Base-by-base conservation (phyloP, 345 rosid genomes). In the Adansonia digitata region DNA sequence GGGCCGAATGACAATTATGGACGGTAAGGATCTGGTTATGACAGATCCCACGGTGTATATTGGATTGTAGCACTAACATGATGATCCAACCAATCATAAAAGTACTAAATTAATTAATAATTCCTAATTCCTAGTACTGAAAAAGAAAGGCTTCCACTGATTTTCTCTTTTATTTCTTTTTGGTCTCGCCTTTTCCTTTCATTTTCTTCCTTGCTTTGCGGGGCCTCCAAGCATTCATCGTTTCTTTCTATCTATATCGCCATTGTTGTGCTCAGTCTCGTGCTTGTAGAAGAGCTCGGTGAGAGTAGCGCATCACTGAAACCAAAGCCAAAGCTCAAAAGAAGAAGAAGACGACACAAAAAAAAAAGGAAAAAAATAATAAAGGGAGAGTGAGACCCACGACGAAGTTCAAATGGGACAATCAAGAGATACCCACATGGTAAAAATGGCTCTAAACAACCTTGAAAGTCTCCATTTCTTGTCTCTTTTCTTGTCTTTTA, bases 341-440 rank as follows among this genome's bases (percentile, higher is more conserved):
- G 6, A 12, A 24, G 2, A 56, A 24, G 6, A 12, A 24, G 2
- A 11, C 61, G 1, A 4, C 14, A 56, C 18, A 4, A 1, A 24
- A 24, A 10, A 12, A 24, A 56, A 56, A 56, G 11, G 1, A 8
- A 52, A 52, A n/a, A 15, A 49, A 5, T 1, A 31, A 31, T 7
- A 40, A 0, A 40, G 2, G 9, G 12, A 56, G 2, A 56, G 17
- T 24, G 34, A 22, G 61, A 56, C 34, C 24, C 43, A 18, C 67
- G 24, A 18, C 67, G 37, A 34, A n/a, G 11, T 12, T 61, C 37
- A 9, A 35, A 62, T 62, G 67, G 67, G 67, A 34, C 24, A 62
- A 34, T 34, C 68, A 37, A 63, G 45, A 62, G 45, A 37, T n/a
- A 63, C 68, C 27, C 68, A 63, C 45, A 8, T n/a, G 68, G 68